Evolutionary conservation across 306 rosid species (phyloP).

Genomic region (Clitoria ternatea): DNA sequence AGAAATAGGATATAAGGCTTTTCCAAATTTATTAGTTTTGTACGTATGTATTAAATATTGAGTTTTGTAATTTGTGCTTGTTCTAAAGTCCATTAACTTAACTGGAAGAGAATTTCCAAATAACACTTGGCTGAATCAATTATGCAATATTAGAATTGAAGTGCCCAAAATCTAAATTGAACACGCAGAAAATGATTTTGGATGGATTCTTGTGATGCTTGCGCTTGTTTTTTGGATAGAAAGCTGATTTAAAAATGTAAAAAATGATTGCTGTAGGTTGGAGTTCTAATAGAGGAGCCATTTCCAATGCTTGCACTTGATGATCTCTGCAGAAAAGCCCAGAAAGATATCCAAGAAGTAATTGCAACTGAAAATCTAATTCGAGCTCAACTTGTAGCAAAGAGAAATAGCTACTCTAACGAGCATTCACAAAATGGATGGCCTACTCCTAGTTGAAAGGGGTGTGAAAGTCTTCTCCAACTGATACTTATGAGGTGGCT

Average conservation of each 20-base stretch:
- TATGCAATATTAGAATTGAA: no score
- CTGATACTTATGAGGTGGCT: conserved; percentile 20
- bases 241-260: conserved; percentile 14
- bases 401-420: conserved; percentile 37
- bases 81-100: no score
- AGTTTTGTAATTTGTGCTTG: no score
- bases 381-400: conserved; percentile 40
- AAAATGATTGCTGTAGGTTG: conserved; percentile 53
- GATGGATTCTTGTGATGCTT: no score
- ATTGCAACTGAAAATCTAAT: conserved; percentile 41
- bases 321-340: conserved; percentile 59
- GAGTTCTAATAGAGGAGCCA: conserved; percentile 96
- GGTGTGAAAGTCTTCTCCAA: conserved; percentile 1
- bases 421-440: conserved; percentile 69
- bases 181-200: neutral
- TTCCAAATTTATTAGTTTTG: no score
- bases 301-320: conserved; percentile 87
- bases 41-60: no score
- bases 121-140: no score
- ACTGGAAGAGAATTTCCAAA: no score
- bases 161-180: neutral
- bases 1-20: neutral
- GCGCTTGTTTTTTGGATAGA: conserved; percentile 5
- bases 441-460: conserved; percentile 41
- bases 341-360: conserved; percentile 59